Percentiles rank a stretch among this genome's conserved stretches.
Conservation (phyloP, 2,329 filamentous ascomycete genomes). For the Penicillium sclerotigenum region DNA sequence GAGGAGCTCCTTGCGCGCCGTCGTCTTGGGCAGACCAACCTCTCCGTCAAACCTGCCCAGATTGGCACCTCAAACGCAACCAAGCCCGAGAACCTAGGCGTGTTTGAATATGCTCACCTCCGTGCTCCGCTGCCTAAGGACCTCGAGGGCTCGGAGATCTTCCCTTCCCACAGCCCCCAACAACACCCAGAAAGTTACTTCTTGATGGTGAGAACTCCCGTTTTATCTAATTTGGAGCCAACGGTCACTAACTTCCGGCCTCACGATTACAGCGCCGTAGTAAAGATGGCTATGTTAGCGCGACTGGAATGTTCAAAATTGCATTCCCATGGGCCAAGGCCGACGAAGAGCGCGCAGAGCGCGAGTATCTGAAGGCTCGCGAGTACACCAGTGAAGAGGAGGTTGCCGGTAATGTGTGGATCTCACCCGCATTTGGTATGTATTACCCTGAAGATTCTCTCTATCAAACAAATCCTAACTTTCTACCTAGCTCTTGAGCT, state of each 20-base stretch:
- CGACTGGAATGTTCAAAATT: slow-evolving; percentile 68
- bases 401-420: slow-evolving; percentile 96
- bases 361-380: slow-evolving; percentile 77
- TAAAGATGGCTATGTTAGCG: slow-evolving; percentile 63
- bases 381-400: slow-evolving; percentile 81
- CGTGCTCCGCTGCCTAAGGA: slow-evolving; percentile 90
- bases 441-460: slow-evolving; percentile 33
- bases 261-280: slow-evolving; percentile 54
- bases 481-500: slow-evolving; percentile 68
- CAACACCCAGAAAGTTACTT: slow-evolving; percentile 85
- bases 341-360: slow-evolving; percentile 58
- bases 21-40: slow-evolving; percentile 86
- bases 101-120: slow-evolving; percentile 94
- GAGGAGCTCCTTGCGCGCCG: slow-evolving; percentile 75
- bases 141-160: slow-evolving; percentile 83
- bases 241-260: background rate
- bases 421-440: slow-evolving; percentile 70
- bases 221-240: background rate
- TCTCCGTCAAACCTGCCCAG: slow-evolving; percentile 76
- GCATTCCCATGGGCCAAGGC: slow-evolving; percentile 63
- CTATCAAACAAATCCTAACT: background rate
- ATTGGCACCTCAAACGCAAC: slow-evolving; percentile 68
- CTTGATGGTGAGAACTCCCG: slow-evolving; percentile 65
- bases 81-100: slow-evolving; percentile 70
- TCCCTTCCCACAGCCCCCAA: slow-evolving; percentile 65